A percentile compares a stretch with the other conserved stretches of the same genome.
Conservation (phyloP, 768 basidiomycete species). For the Lactarius deliciosus region DNA sequence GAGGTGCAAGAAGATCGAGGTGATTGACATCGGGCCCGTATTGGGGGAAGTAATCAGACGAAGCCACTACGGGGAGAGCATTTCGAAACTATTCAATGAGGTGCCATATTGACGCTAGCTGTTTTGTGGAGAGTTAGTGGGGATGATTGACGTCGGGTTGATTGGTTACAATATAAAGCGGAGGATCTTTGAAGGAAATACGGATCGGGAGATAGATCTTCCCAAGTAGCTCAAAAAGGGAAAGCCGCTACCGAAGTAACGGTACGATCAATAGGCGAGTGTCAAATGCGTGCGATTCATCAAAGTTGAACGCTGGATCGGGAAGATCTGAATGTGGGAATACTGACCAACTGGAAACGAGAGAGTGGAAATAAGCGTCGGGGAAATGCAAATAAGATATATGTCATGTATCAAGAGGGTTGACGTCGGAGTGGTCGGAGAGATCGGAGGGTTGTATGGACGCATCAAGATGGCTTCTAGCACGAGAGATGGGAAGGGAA, state of each 20-base stretch:
- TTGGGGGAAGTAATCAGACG: constrained; percentile 95
- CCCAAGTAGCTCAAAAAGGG: constrained; percentile 2
- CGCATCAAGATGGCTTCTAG: constrained; percentile 15
- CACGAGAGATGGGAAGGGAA: not conserved
- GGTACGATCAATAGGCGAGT: constrained; percentile 11
- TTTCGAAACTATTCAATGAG: constrained; percentile 85
- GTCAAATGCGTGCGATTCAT: constrained; percentile 16
- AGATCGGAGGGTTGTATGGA: constrained; percentile 20
- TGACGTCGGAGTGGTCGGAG: constrained; percentile 26
- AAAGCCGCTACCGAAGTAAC: not conserved
- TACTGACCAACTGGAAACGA: not conserved
- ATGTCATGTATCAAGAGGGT: constrained; percentile 1
- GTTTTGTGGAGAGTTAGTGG: not conserved
- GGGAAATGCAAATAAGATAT: not conserved
- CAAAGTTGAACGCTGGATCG: constrained; percentile 22
- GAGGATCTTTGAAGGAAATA: not conserved
- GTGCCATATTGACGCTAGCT: constrained; percentile 67
- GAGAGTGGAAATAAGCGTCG: constrained; percentile 26
- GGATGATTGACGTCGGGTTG: constrained; percentile 3
- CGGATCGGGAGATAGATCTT: constrained; percentile 9
- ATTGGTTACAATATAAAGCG: not conserved
- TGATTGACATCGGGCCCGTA: constrained; percentile 92
- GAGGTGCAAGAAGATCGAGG: constrained; percentile 77
- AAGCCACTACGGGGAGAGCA: constrained; percentile 96
- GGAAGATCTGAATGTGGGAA: constrained; percentile 25